Conservation (phyloP, 495 filamentous ascomycete genomes). For the Chaetomium tenue region DNA sequence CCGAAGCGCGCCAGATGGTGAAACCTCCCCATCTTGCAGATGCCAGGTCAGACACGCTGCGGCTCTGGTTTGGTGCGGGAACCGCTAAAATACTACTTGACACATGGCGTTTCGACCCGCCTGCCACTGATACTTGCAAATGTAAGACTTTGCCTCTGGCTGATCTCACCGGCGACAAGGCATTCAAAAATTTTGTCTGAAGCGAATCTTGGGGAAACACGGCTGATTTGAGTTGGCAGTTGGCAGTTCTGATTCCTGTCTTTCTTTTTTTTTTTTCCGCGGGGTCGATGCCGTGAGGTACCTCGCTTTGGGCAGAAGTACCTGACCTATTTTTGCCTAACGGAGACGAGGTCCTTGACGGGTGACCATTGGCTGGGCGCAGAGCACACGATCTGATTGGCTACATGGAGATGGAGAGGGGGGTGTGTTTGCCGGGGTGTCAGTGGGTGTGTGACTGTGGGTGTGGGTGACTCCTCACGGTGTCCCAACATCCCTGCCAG, state of each 20-base stretch:
- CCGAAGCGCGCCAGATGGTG: constrained; percentile 15
- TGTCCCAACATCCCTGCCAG: constrained; percentile 10
- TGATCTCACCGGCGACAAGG: background rate
- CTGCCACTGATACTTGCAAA: background rate
- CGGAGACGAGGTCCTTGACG: constrained; percentile 6
- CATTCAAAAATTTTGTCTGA: background rate
- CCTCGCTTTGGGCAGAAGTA: constrained; percentile 32
- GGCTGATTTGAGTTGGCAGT: constrained; percentile 1
- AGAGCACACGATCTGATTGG: constrained; percentile 20
- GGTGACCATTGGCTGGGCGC: constrained; percentile 18
- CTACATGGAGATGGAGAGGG: constrained; percentile 16
- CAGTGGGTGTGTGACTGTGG: constrained; percentile 20
- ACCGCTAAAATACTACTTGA: background rate
- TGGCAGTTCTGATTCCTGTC: background rate
- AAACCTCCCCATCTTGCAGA: constrained; percentile 3
- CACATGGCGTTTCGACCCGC: constrained; percentile 1
- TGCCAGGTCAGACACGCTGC: background rate
- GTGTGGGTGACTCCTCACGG: constrained; percentile 29
- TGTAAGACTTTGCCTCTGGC: too few species aligned
- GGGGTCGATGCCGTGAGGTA: constrained; percentile 21
- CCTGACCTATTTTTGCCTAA: constrained; percentile 30
- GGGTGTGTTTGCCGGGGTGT: constrained; percentile 29
- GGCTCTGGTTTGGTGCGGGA: background rate
- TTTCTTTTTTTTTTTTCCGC: background rate
- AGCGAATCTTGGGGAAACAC: background rate